These are phyloP conservation scores for Echeveria elegans DNA, from an alignment of 164 flowering plant genomes.

Conservation along the genomic window DNA sequence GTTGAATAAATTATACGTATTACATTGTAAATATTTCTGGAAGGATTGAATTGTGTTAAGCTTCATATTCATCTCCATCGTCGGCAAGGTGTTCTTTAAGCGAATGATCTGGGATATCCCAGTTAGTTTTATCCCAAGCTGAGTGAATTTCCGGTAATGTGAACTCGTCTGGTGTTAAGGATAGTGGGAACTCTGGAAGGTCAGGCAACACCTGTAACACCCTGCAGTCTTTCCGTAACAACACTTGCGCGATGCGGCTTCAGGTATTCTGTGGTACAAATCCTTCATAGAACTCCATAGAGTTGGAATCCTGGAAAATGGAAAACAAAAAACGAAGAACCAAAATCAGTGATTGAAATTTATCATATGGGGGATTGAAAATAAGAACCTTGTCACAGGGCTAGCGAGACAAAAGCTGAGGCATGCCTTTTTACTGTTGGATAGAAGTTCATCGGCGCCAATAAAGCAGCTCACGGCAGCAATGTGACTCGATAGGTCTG, in stretches of 20 bases:
- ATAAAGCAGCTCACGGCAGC: slow-evolving; percentile 73
- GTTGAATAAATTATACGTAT: slow-evolving; percentile 1
- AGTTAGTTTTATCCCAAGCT: slow-evolving; percentile 46
- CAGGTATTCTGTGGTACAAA: slow-evolving; percentile 72
- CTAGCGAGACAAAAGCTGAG: slow-evolving; percentile 64
- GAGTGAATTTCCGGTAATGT: slow-evolving; percentile 46
- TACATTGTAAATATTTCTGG: too few relatives aligned
- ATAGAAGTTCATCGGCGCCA: slow-evolving; percentile 71
- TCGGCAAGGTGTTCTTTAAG: slow-evolving; percentile 61
- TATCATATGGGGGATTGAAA: not conserved
- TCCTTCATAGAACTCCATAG: slow-evolving; percentile 84
- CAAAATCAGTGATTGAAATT: not conserved
- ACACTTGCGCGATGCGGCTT: slow-evolving; percentile 66
- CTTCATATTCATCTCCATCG: slow-evolving; percentile 30
- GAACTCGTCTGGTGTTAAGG: slow-evolving; percentile 67
- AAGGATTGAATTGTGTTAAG: too few relatives aligned
- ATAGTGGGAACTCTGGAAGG: slow-evolving; percentile 71
- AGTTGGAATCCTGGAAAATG: slow-evolving; percentile 82
- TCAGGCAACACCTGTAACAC: slow-evolving; percentile 57
- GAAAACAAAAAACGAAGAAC: slow-evolving; percentile 12
- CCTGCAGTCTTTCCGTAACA: too few relatives aligned
- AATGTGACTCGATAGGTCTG: slow-evolving; percentile 52
- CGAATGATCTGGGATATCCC: slow-evolving; percentile 39
- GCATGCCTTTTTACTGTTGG: slow-evolving; percentile 78
- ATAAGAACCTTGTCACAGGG: slow-evolving; percentile 72